Evolutionary conservation across 805 yeast species (phyloP).

Genomic region (Cyberlindnera samutprakarnensis): DNA sequence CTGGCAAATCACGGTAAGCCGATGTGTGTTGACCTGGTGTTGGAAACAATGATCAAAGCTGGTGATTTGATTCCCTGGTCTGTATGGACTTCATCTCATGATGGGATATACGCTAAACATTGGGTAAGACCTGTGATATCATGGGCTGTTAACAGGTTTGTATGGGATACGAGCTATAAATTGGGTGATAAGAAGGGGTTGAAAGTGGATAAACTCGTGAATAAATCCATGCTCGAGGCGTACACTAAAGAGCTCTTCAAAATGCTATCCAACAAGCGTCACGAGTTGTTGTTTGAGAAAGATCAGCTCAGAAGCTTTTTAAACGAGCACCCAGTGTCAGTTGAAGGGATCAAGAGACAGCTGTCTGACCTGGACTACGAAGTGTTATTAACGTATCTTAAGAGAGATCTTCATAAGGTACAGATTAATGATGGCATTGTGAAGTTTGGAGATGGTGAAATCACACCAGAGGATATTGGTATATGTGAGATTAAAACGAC

Average conservation of each 20-base stretch:
- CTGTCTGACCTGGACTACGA: constrained; percentile 17
- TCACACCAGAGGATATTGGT: constrained; percentile 28
- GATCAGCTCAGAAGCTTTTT: constrained; percentile 9
- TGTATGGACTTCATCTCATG: constrained; percentile 15
- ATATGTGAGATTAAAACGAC: constrained; percentile 27
- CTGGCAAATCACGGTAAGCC: constrained; percentile 28
- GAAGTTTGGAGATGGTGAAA: constrained; percentile 14
- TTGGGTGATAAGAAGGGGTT: constrained; percentile 12
- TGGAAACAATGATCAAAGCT: constrained; percentile 24
- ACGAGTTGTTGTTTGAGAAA: constrained; percentile 9
- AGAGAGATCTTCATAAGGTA: constrained; percentile 15
- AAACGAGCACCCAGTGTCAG: constrained; percentile 1
- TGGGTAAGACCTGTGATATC: constrained; percentile 19
- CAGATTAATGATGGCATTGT: constrained; percentile 12
- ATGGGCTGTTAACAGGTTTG: constrained; percentile 18
- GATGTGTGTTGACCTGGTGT: constrained; percentile 26
- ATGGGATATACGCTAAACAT: constrained; percentile 14
- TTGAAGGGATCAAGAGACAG: constrained; percentile 1
- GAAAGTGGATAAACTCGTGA: constrained; percentile 15
- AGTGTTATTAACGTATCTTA: constrained; percentile 14
- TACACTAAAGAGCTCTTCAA: constrained; percentile 6
- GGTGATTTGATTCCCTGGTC: constrained; percentile 23
- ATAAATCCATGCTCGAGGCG: constrained; percentile 13
- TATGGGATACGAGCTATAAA: constrained; percentile 19
- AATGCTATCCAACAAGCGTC: constrained; percentile 2